Conservation (phyloP, 768 basidiomycete species). For the Lentinula detonsa region DNA sequence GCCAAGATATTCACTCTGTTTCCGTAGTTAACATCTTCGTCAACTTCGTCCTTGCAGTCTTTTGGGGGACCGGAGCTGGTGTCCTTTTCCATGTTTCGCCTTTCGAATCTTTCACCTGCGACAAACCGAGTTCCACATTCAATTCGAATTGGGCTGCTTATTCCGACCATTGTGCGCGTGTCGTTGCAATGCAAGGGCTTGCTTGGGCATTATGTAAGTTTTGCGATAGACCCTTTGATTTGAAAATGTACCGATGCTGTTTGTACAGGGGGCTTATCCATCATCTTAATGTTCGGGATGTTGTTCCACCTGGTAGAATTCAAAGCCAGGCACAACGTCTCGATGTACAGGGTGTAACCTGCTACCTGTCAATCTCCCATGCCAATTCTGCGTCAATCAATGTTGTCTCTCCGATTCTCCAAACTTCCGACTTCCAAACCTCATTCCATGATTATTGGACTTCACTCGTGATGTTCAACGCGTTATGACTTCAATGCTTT, state of each 20-base stretch:
- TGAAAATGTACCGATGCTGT: neutral
- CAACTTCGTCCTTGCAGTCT: slow-evolving; percentile 22
- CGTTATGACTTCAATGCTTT: neutral
- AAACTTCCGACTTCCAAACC: neutral
- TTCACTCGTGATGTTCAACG: neutral
- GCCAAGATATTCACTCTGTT: neutral
- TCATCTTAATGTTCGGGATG: slow-evolving; percentile 21
- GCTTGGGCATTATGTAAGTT: slow-evolving; percentile 25
- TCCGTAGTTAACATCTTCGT: slow-evolving; percentile 19
- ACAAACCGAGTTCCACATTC: slow-evolving; percentile 11
- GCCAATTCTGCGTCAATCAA: neutral
- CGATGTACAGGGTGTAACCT: slow-evolving; percentile 11
- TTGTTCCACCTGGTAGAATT: slow-evolving; percentile 22
- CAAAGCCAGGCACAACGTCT: slow-evolving; percentile 17
- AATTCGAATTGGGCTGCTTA: slow-evolving; percentile 19
- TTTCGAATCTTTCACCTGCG: slow-evolving; percentile 19
- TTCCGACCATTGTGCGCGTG: slow-evolving; percentile 16
- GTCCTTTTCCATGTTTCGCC: slow-evolving; percentile 20
- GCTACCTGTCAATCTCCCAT: neutral
- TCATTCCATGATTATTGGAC: neutral
- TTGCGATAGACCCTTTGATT: neutral
- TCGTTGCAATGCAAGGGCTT: slow-evolving; percentile 22
- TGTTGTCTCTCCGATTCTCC: neutral
- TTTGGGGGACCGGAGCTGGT: slow-evolving; percentile 27
- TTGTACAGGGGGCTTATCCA: slow-evolving; percentile 19